Evolutionary conservation across 495 filamentous ascomycete species (phyloP).

Genomic region (Xylaria curta): DNA sequence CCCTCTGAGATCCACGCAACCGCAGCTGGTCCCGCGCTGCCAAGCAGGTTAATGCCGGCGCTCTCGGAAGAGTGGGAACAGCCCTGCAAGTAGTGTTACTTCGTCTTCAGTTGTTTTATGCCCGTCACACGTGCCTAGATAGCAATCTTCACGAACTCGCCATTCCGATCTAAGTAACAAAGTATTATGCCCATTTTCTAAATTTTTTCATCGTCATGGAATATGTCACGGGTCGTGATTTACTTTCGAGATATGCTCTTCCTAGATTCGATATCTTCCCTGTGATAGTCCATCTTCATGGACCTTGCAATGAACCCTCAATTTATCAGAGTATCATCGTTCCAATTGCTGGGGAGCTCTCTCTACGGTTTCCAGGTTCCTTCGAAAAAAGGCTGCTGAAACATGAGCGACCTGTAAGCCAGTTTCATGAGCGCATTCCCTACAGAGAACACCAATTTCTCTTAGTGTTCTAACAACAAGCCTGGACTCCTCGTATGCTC

Average conservation of each 20-base stretch:
- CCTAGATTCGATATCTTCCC: not conserved
- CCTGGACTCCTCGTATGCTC: not conserved
- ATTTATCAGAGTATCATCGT: not conserved
- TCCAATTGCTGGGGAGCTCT: not conserved
- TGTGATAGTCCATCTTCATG: not conserved
- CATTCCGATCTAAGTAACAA: not conserved
- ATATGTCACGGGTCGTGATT: not conserved
- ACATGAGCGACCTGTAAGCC: not conserved
- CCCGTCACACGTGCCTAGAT: conserved; percentile 4
- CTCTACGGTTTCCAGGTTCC: not conserved
- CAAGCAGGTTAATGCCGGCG: conserved; percentile 19
- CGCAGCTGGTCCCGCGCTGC: conserved; percentile 1
- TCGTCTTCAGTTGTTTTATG: conserved; percentile 10
- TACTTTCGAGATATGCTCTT: not conserved
- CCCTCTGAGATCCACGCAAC: conserved; percentile 13
- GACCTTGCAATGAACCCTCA: not conserved
- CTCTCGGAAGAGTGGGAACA: conserved; percentile 23
- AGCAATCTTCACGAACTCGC: conserved; percentile 1
- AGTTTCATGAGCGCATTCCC: not conserved
- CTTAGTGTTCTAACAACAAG: not conserved
- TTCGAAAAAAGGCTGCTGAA: not conserved
- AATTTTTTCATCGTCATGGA: not conserved
- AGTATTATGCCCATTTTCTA: not conserved
- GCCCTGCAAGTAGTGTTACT: conserved; percentile 23
- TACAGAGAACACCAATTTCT: not conserved